Evolutionary conservation across 371 early-diverging fungal genomes (phyloP), one percentile per base, ranked within the genome.

Genomic region (Haplosporangium sp.): DNA sequence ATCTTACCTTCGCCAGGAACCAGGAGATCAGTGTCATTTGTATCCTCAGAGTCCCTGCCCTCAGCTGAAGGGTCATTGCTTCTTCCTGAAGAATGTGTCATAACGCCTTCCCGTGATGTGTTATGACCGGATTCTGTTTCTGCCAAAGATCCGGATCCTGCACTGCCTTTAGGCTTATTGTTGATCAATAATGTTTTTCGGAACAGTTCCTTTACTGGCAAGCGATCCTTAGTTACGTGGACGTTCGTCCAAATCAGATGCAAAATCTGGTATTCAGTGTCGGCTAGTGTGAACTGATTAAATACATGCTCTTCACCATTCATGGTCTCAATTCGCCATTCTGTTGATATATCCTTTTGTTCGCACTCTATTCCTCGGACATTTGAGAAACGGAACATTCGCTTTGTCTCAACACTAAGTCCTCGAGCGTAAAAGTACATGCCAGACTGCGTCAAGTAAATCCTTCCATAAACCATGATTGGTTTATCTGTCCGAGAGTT

Each of bases 391-490:
- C 82, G 75, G 39, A 65, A 81, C 82, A 81, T 81, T 27, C 82
- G 64, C 60, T 81, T 81, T 3, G 76, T 75, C 47, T 81, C 82
- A 19, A 81, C 48, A n/a, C 82, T 81, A 53, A 81, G 53, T 17
- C 50, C 82, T 1, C 82, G 75, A 10, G 82, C 71, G 20, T 81
- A 81, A 65, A 81, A 81, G 67, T 81, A 81, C 82, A 81, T 81
- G 35, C 76, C 76, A n/a, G 82, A 75, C 48, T 81, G 76, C 0
- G 82, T 81, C 61, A 81, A 56, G 15, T 62, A 81, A 37, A 81
- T 67, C 15, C 82, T 57, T 39, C 82, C 82, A n/a, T 75, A 81
- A 10, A 69, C 55, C 69, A 72, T 71, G 50, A 81, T 75, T 0
- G 82, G 72, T 7, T 69, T 71, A 19, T 52, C 74, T 2, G 82